Conservation (phyloP, 164 flowering plant species). For the Pachysandra terminalis region DNA sequence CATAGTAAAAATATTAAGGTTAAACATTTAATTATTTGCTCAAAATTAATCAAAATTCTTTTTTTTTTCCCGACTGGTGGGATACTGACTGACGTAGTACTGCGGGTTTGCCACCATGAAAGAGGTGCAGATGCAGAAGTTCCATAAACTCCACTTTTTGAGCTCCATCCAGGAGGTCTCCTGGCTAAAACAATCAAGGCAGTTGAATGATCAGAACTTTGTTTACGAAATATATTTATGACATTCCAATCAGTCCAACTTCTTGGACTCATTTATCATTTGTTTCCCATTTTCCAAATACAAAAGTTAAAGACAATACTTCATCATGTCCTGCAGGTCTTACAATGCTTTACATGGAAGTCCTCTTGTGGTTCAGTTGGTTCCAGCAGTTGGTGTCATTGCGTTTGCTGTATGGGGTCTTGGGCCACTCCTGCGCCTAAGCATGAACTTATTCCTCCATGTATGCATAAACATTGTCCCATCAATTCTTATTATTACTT, state of each 20-base stretch:
- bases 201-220: no score
- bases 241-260: neutral
- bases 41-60: no score
- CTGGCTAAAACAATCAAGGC: neutral
- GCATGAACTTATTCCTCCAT: conserved; percentile 52
- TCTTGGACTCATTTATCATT: no score
- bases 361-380: conserved; percentile 48
- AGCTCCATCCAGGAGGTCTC: neutral
- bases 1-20: no score
- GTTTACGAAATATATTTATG: neutral
- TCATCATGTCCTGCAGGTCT: conserved; percentile 41
- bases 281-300: no score
- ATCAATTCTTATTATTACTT: neutral
- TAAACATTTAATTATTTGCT: no score
- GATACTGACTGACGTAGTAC: neutral
- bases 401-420: conserved; percentile 79
- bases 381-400: conserved; percentile 65
- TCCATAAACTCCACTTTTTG: neutral
- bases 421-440: conserved; percentile 60
- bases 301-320: neutral
- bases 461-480: conserved; percentile 32
- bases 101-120: neutral
- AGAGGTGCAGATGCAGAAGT: neutral
- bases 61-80: neutral
- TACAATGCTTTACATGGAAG: conserved; percentile 44